Evolutionary conservation across 805 yeast genomes (phyloP).

Genomic region (Pachysolen tannophilus): DNA sequence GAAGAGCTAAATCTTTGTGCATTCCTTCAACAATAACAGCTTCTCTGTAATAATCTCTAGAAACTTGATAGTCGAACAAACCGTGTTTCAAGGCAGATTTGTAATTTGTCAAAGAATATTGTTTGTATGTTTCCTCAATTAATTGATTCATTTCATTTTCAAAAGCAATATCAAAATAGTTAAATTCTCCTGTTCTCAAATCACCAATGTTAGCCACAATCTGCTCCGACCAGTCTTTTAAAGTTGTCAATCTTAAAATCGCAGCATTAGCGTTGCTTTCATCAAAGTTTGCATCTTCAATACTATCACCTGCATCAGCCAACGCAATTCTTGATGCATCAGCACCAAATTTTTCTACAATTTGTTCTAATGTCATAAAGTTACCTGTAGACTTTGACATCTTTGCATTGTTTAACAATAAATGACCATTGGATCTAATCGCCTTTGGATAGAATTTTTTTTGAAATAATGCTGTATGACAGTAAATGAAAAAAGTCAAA

Average conservation of each 20-base stretch:
- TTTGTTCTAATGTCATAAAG: constrained; percentile 83
- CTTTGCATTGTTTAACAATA: constrained; percentile 90
- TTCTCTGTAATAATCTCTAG: constrained; percentile 96
- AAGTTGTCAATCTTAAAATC: constrained; percentile 80
- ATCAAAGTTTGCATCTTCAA: constrained; percentile 97
- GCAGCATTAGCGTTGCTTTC: constrained; percentile 97
- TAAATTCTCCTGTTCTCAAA: constrained; percentile 49
- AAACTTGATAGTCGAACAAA: constrained; percentile 86
- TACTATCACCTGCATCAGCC: constrained; percentile 97
- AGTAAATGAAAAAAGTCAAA: constrained; percentile 89
- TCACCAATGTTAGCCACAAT: constrained; percentile 40
- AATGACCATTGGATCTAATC: constrained; percentile 91
- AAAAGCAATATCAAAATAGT: constrained; percentile 82
- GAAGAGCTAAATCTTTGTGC: constrained; percentile 76
- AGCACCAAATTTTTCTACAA: constrained; percentile 87
- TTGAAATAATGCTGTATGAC: constrained; percentile 90
- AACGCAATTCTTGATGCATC: constrained; percentile 96
- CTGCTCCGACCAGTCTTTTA: constrained; percentile 95
- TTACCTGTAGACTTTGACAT: constrained; percentile 98
- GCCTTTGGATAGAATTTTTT: constrained; percentile 90
- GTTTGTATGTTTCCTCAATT: constrained; percentile 63
- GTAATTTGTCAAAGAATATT: constrained; percentile 67
- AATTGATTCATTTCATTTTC: constrained; percentile 88
- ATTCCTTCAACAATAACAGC: constrained; percentile 42
- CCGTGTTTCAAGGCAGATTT: constrained; percentile 88